Percentiles rank a stretch among this genome's conserved stretches.
phyloP scores from a whole-genome alignment of 31 red algal genomes.

The Odonthalia washingtoniensis region DNA sequence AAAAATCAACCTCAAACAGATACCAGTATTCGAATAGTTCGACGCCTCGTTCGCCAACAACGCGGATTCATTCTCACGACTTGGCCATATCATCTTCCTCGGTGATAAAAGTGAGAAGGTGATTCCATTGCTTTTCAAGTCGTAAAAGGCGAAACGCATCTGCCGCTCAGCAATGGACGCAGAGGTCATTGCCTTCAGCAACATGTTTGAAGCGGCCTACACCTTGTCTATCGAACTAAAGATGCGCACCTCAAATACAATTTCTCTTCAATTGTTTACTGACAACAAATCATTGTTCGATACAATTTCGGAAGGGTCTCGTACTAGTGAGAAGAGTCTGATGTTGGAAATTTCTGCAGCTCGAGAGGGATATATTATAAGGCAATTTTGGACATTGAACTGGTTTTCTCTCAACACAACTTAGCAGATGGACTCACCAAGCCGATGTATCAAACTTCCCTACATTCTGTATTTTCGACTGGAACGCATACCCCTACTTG shows the following conservation, averaged over 20 bases:
- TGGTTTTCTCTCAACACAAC: background rate
- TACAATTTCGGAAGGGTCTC: background rate
- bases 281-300: constrained; percentile 22
- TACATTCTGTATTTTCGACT: too few relatives aligned
- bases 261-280: background rate
- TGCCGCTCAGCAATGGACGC: constrained; percentile 14
- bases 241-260: background rate
- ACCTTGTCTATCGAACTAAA: background rate
- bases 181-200: constrained; percentile 44
- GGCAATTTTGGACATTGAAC: background rate
- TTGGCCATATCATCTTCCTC: background rate
- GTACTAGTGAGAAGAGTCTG: constrained; percentile 19
- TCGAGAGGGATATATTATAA: background rate
- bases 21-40: background rate
- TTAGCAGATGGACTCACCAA: background rate
- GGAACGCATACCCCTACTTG: too few relatives aligned
- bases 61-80: background rate
- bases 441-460: too few relatives aligned
- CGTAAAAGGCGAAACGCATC: background rate
- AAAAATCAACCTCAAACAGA: too few relatives aligned
- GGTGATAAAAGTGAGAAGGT: background rate
- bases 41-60: constrained; percentile 13
- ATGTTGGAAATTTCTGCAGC: constrained; percentile 35
- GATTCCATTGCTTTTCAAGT: constrained; percentile 28
- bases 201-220: background rate